phyloP scores from a whole-genome alignment of 2,329 filamentous ascomycete species.

The Hawksworthiomyces lignivorus region DNA sequence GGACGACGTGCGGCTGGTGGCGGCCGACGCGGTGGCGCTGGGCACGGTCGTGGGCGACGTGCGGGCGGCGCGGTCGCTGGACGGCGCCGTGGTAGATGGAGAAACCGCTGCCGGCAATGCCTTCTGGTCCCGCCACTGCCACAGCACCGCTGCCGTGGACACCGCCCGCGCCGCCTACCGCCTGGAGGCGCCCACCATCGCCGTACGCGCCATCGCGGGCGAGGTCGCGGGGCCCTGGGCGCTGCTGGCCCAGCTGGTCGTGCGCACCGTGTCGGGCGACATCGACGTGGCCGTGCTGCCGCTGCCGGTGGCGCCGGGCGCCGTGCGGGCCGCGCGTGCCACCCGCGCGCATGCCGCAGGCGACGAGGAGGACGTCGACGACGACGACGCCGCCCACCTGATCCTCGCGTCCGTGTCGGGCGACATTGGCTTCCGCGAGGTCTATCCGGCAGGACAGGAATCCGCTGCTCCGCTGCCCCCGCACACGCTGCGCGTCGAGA shows the following conservation, averaged over 20 bases:
- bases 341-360: slow-evolving; percentile 13
- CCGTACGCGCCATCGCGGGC: slow-evolving; percentile 35
- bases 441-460: no score
- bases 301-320: slow-evolving; percentile 27
- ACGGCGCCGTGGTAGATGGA: not conserved
- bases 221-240: slow-evolving; percentile 41
- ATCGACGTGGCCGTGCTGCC: slow-evolving; percentile 29
- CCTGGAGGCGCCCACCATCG: slow-evolving; percentile 35
- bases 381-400: slow-evolving; percentile 27
- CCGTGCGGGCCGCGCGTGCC: no score
- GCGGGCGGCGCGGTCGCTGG: slow-evolving; percentile 22
- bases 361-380: slow-evolving; percentile 24
- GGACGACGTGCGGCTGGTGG: slow-evolving; percentile 31
- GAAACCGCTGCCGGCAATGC: slow-evolving; percentile 2
- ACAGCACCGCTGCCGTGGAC: slow-evolving; percentile 19
- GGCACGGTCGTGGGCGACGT: slow-evolving; percentile 32
- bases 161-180: slow-evolving; percentile 24
- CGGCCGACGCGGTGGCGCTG: slow-evolving; percentile 24
- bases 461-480: slow-evolving; percentile 20
- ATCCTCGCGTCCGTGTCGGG: slow-evolving; percentile 37
- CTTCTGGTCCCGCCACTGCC: slow-evolving; percentile 16
- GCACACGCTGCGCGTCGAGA: slow-evolving; percentile 39
- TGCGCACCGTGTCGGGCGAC: slow-evolving; percentile 37
- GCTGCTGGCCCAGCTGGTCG: slow-evolving; percentile 38
- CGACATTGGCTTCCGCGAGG: slow-evolving; percentile 25